A percentile compares a stretch with the other conserved stretches of the same genome.
Evolutionary conservation across 805 yeast species (phyloP).

Genomic region (Ogataea trehalophila): DNA sequence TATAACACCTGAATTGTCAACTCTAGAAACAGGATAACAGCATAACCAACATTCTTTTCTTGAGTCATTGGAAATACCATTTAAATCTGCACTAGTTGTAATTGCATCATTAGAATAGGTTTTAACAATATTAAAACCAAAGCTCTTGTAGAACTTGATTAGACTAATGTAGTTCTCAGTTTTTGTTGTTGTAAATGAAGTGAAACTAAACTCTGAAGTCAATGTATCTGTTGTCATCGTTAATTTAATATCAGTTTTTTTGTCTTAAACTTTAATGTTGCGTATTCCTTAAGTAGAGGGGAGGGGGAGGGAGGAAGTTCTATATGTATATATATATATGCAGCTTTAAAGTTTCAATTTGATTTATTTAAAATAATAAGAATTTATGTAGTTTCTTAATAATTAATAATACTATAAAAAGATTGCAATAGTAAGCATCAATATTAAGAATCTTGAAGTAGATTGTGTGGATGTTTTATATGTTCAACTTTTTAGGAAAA

Average conservation of each 20-base stretch:
- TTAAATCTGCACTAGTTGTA: constrained; percentile 27
- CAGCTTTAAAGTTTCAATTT: no score
- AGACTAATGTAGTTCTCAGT: constrained; percentile 41
- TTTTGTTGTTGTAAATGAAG: constrained; percentile 56
- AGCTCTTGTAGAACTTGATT: constrained; percentile 49
- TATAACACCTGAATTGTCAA: constrained; percentile 13
- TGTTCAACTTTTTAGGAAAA: not conserved
- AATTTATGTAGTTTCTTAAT: no score
- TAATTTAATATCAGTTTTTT: not conserved
- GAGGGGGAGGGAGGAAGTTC: no score
- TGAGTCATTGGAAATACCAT: constrained; percentile 64
- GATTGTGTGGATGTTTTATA: not conserved
- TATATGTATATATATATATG: no score
- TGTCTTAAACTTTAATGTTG: no score
- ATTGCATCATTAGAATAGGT: constrained; percentile 52
- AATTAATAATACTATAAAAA: no score
- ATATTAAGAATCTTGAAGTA: not conserved
- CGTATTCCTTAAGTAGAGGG: no score
- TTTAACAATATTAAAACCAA: constrained; percentile 60
- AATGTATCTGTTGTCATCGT: constrained; percentile 7
- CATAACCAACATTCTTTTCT: constrained; percentile 70
- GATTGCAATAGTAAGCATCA: no score
- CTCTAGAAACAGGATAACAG: constrained; percentile 46
- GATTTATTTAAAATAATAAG: no score
- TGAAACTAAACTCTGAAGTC: constrained; percentile 39